Base-by-base conservation (phyloP, 2,329 filamentous ascomycete genomes). In the Xylariales sp. region DNA sequence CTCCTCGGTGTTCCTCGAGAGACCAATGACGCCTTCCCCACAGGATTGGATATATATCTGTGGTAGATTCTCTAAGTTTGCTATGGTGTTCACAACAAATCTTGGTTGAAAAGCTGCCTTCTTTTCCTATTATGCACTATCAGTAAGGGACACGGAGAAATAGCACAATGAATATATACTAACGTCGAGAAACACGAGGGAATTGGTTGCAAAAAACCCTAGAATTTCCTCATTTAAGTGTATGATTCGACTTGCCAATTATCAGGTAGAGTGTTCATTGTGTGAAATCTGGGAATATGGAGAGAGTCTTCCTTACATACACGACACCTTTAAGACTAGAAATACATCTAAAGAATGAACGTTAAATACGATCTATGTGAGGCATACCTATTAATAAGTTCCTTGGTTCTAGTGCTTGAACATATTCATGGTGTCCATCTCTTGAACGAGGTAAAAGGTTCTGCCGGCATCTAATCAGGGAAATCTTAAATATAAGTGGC, bases 321-420 rank as follows among this genome's bases (percentile, higher is more conserved):
- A 43, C 6, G 6, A 30, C n/a, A 5, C 2, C 18, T 53, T 36
- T 39, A 18, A 36, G 12, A 14, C 16, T 9, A 8, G n/a, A 30
- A 3, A 39, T 18, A 9, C 3, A 45, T 45, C 7, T 28, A 30
- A 30, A 12, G 5, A 8, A 28, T 39, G 46, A 16, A 28, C 45
- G 28, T 36, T 16, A 45, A 23, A 8, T 28, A 12, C 8, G 28
- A 36, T 18, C 12, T 0, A 28, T 14, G 43, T 8, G 14, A 56
- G 60, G 28, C 30, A 62, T 57, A 62, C 64, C 45, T 62, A 56
- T 30, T 32, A 30, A 18, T 9, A 52, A 52, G 14, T 56, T 18
- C n/a, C 14, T 28, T 4, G 39, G 3, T 18, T 7, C 3, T 12
- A n/a, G 23, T 41, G 12, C 23, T 32, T 12, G 34, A 46, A 32